These are phyloP conservation scores for Aspergillus sp. DNA, from an alignment of 2,329 filamentous ascomycete species.

Conservation along the genomic window DNA sequence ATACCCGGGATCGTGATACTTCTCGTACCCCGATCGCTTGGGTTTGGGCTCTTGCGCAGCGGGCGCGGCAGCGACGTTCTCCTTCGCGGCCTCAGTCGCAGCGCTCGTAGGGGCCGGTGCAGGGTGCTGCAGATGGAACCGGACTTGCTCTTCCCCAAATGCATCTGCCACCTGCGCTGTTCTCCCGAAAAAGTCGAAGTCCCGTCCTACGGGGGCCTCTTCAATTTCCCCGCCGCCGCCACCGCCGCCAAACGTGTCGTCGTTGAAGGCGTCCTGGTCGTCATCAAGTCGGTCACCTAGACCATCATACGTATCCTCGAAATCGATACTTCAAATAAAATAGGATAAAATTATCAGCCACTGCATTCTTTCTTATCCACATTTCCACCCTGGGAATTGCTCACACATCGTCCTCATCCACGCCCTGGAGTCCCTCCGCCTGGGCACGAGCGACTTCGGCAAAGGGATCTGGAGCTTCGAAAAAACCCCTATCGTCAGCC, in stretches of 20 bases:
- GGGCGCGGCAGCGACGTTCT: conserved; percentile 36
- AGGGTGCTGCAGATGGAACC: conserved; percentile 64
- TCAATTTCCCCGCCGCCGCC: conserved; percentile 42
- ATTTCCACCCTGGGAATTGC: conserved; percentile 30
- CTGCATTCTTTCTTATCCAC: not conserved
- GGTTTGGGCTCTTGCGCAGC: conserved; percentile 54
- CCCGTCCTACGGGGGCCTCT: conserved; percentile 60
- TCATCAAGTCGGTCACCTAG: conserved; percentile 86
- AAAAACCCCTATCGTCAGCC: conserved; percentile 60
- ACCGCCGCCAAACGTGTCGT: conserved; percentile 66
- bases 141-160: conserved; percentile 83
- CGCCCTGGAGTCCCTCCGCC: conserved; percentile 34
- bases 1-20: conserved; percentile 74
- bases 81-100: conserved; percentile 28
- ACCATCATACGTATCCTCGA: conserved; percentile 96
- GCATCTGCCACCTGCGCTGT: conserved; percentile 80
- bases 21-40: conserved; percentile 77
- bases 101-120: conserved; percentile 27
- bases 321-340: conserved; percentile 56
- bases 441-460: conserved; percentile 61
- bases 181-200: conserved; percentile 94
- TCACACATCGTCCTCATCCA: conserved; percentile 54
- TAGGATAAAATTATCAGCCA: conserved; percentile 1
- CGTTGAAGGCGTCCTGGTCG: conserved; percentile 87
- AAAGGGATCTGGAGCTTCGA: conserved; percentile 84